Evolutionary conservation across 2,329 filamentous ascomycete genomes (phyloP), one percentile per base, ranked within the genome.

Genomic region (Penicillium sp.): DNA sequence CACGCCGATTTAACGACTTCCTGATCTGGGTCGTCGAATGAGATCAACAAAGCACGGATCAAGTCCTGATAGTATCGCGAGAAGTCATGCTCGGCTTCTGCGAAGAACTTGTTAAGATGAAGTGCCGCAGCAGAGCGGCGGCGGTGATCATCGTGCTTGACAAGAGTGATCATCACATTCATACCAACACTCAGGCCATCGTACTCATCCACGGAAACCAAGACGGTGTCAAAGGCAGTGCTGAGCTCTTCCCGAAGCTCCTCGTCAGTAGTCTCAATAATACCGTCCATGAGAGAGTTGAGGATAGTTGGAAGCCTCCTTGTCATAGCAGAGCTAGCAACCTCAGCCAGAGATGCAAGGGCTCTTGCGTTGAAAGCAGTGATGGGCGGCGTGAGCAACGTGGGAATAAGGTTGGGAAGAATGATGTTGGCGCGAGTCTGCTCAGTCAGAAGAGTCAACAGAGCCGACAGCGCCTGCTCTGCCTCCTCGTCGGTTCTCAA

Each of bases 21-120:
- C 53, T 73, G 72, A 64, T 97, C 93, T 45, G 82, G 73, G 62
- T 99, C 93, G 63, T 93, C 90, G 65, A 99, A 99, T 0, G 89
- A 91, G 58, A 95, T 87, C 48, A 99, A 82, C 45, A 99, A 76
- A 3, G 88, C 86, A 12, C 92, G 87, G 63, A 99, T 89, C 45
- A 99, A 87, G 63, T 99, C 92, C 65, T 92, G 91, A 70, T 96
- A 90, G 76, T 97, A 99, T 42, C 92, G 81, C 25, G 92, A 95
- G 72, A 95, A 96, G 72, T 99, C 93, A 25, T 95, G 80, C 19
- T 87, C 82, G 8, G 88, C 80, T 43, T 82, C 78, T 0, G 84
- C 76, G 67, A 97, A 97, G 80, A 97, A 99, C 54, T 82, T 88
- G 53, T 87, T 84, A 49, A 99, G 76, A 63, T 95, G 91, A 36